These are phyloP conservation scores for Mycena rosella DNA, from an alignment of 768 basidiomycete species.

Conservation along the genomic window DNA sequence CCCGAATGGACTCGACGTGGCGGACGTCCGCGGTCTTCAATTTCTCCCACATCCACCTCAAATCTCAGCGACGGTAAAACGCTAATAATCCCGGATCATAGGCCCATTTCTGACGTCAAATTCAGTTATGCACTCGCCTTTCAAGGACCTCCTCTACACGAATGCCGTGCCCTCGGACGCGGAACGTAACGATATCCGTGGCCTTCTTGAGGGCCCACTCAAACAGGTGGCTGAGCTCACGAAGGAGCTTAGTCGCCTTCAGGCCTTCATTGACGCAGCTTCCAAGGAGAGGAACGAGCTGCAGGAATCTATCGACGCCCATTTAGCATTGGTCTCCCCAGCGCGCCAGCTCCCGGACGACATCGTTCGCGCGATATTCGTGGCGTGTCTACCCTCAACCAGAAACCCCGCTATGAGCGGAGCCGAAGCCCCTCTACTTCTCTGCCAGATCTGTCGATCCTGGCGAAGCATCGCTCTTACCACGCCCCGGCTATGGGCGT, in stretches of 20 bases:
- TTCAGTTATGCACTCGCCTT: constrained; percentile 11
- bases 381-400: constrained; percentile 32
- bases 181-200: background rate
- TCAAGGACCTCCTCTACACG: background rate
- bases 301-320: constrained; percentile 4
- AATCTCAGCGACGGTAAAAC: too few species aligned
- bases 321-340: constrained; percentile 29
- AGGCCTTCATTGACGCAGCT: background rate
- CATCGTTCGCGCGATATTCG: constrained; percentile 39
- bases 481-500: constrained; percentile 43
- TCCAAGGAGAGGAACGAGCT: background rate
- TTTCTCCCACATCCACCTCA: too few species aligned
- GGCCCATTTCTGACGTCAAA: too few species aligned
- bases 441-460: constrained; percentile 36
- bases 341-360: constrained; percentile 30
- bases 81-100: too few species aligned
- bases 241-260: too few species aligned
- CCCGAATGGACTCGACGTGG: too few species aligned
- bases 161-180: constrained; percentile 1
- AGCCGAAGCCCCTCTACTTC: constrained; percentile 34
- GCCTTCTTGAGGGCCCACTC: background rate
- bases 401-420: background rate
- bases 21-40: too few species aligned
- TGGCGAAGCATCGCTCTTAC: constrained; percentile 43
- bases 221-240: background rate